Percentiles rank a stretch among this genome's conserved stretches.
Conservation (phyloP, 2,329 filamentous ascomycete genomes). For the Aureobasidium namibiae region DNA sequence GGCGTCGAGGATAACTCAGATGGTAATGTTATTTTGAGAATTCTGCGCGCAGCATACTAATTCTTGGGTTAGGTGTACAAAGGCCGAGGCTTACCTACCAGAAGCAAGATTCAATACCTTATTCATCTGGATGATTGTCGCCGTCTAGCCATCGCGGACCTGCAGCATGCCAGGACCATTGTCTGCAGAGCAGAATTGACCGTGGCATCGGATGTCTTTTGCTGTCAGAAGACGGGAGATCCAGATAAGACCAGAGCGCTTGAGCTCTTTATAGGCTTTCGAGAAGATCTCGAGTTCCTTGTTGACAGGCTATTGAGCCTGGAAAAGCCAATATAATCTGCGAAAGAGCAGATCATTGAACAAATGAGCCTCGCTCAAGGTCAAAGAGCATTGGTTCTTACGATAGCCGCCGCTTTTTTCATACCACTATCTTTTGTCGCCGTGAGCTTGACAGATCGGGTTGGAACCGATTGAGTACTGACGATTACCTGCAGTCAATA, state of each 20-base stretch:
- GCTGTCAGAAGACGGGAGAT: not conserved
- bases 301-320: not conserved
- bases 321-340: not conserved
- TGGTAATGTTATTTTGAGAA: not conserved
- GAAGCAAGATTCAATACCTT: constrained; percentile 3
- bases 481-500: not conserved
- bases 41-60: not conserved
- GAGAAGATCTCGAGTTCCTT: not conserved
- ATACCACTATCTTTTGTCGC: not conserved
- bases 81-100: not conserved
- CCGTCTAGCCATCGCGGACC: not conserved
- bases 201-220: not conserved
- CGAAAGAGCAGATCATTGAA: not conserved
- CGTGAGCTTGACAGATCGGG: not conserved
- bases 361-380: not conserved
- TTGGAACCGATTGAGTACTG: not conserved
- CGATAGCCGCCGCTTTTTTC: not conserved
- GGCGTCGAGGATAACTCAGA: not conserved
- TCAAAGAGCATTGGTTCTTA: not conserved
- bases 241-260: not conserved
- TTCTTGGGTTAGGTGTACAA: not conserved
- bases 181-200: not conserved
- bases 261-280: not conserved
- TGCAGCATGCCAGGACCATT: not conserved
- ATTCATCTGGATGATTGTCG: constrained; percentile 3